Percentiles rank a stretch among this genome's conserved stretches.
Conservation (phyloP, 176 grass and related monocot genomes). For the Triticum turgidum region DNA sequence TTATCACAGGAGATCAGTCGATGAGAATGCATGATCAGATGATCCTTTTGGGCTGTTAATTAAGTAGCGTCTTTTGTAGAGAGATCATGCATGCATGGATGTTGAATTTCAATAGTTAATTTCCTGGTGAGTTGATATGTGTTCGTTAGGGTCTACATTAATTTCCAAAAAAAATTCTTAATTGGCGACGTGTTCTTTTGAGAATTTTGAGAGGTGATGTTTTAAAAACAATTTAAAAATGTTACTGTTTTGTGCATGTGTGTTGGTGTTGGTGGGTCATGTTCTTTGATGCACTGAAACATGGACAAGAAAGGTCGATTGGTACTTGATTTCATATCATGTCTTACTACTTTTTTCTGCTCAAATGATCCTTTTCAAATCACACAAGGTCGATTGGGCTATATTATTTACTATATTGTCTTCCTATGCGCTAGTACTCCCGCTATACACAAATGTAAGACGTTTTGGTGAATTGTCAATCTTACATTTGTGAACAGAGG, state of each 20-base stretch:
- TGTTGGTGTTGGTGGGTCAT: constrained; percentile 12
- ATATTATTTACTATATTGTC: background rate
- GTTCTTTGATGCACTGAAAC: constrained; percentile 15
- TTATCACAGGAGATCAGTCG: constrained; percentile 48
- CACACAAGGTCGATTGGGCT: background rate
- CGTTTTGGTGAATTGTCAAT: no score
- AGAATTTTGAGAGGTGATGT: constrained; percentile 14
- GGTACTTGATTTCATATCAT: constrained; percentile 23
- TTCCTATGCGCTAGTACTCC: background rate
- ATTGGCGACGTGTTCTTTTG: constrained; percentile 21
- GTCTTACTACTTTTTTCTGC: background rate
- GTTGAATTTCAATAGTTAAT: constrained; percentile 5
- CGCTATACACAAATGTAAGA: no score
- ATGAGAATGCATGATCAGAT: constrained; percentile 37
- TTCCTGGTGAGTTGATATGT: constrained; percentile 11
- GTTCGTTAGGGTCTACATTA: background rate
- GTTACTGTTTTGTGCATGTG: constrained; percentile 12
- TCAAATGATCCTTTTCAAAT: background rate
- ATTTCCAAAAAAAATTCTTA: background rate
- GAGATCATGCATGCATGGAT: constrained; percentile 21
- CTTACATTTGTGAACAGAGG: no score
- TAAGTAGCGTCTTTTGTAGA: background rate
- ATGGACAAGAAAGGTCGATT: constrained; percentile 13
- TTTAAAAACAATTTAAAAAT: background rate
- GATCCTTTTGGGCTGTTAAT: constrained; percentile 50